Base-by-base conservation (phyloP, 169 alveolate genomes). In the Cryptosporidium sp. region DNA sequence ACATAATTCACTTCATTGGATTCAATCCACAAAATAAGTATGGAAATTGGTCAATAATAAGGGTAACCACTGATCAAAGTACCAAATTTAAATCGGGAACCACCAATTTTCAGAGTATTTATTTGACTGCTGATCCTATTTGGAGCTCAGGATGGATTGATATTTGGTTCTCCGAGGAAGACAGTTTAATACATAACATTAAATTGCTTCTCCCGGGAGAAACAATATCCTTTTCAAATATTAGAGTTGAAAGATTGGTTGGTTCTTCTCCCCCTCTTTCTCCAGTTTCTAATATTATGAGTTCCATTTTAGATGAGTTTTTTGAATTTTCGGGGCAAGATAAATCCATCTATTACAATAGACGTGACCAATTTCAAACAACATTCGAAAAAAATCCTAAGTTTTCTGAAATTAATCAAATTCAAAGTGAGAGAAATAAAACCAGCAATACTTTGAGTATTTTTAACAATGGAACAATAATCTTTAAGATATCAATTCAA, bases 121-220 rank as follows among this genome's bases (percentile, higher is more conserved):
- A 51, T 51, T 29, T 31, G 10, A 7, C 29, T 43, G 8, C 70
- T 16, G 61, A 80, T 2, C 80, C 74, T n/a, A 18, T 51, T 10
- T 80, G 89, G 89, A 62, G n/a, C 41, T 80, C 89, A 2, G 89
- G 89, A 16, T 80, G 89, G 89, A 43, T 62, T 23, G 89, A 80
- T 65, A 61, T 80, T 43, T 80, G 89, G 89, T 23, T 80, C 1
- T 80, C 89, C 3, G 69, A 80, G n/a, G 61, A 26, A 29, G 75
- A 62, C 2, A 18, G 29, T 74, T 89, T 14, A 69, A 75, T 26
- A 70, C 84, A 68, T 67, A 71, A 41, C 29, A 84, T 26, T 69
- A 69, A 51, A 75, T 86, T 70, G 55, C 84, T 50, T 65, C 51
- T 41, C 39, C 93, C 65, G 26, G 92, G 84, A 67, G 89, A 29